phyloP scores from a whole-genome alignment of 2,329 filamentous ascomycete genomes.

The Dendryphion nanum region DNA sequence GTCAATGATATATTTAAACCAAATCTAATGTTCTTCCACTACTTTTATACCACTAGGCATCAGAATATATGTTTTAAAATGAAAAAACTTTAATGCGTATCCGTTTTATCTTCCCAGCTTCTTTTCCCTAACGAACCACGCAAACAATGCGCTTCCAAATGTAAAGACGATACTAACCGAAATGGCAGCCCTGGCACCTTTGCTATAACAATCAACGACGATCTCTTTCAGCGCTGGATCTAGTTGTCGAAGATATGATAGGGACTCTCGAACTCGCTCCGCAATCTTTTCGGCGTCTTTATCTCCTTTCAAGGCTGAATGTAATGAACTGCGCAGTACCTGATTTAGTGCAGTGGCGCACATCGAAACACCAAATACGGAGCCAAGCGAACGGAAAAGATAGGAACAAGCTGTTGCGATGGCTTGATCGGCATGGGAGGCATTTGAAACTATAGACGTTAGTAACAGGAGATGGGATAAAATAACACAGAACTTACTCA shows the following conservation, averaged over 20 bases:
- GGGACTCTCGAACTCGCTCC: conserved; percentile 65
- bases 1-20: too few species aligned
- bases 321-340: conserved; percentile 59
- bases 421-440: conserved; percentile 65
- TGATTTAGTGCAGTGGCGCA: conserved; percentile 72
- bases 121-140: conserved; percentile 48
- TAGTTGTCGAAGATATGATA: conserved; percentile 66
- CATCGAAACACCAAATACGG: conserved; percentile 65
- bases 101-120: conserved; percentile 24
- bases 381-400: conserved; percentile 72
- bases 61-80: too few species aligned
- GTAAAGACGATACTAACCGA: conserved; percentile 51
- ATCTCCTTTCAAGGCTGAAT: conserved; percentile 53
- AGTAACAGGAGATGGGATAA: conserved; percentile 1
- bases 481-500: conserved; percentile 47
- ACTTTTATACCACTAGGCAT: too few species aligned
- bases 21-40: too few species aligned
- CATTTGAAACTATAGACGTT: conserved; percentile 59
- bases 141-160: conserved; percentile 46
- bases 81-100: too few species aligned
- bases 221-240: conserved; percentile 58
- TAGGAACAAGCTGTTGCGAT: conserved; percentile 78
- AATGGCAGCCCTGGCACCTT: conserved; percentile 53
- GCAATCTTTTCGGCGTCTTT: conserved; percentile 65
- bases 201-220: conserved; percentile 67